Conservation (phyloP, 192 early-diverging fungal species). For the Pilobolus umbonatus region DNA sequence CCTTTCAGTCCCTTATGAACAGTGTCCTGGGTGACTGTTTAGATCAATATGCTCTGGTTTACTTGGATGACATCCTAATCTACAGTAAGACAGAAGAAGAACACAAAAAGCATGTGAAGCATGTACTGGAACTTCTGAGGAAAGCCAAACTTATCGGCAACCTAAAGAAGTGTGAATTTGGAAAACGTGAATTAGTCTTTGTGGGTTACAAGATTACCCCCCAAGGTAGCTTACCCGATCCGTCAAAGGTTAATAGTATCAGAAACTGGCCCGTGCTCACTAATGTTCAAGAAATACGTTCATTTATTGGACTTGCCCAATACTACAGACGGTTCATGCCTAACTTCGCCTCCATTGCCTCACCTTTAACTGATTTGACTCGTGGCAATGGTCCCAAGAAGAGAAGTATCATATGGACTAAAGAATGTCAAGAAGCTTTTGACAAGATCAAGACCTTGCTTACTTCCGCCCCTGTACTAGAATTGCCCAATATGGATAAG, state of each 20-base stretch:
- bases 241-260: slow-evolving; percentile 1
- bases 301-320: slow-evolving; percentile 2
- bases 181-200: neutral
- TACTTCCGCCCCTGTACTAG: neutral
- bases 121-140: slow-evolving; percentile 12
- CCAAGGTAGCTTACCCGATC: neutral
- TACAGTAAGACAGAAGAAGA: slow-evolving; percentile 26
- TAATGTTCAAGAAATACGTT: slow-evolving; percentile 7
- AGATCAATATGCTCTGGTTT: slow-evolving; percentile 28
- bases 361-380: slow-evolving; percentile 15
- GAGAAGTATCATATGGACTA: neutral
- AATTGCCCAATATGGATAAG: slow-evolving; percentile 5
- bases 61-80: slow-evolving; percentile 43
- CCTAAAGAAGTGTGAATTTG: slow-evolving; percentile 14
- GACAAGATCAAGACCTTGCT: neutral
- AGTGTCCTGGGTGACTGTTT: neutral
- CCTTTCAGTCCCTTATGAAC: slow-evolving; percentile 22
- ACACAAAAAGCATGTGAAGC: slow-evolving; percentile 25
- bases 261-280: neutral
- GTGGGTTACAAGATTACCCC: neutral
- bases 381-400: neutral
- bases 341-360: slow-evolving; percentile 5
- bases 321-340: slow-evolving; percentile 22
- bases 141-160: slow-evolving; percentile 9
- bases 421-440: neutral